Percentiles rank a stretch among this genome's conserved stretches.
These are phyloP conservation scores for Solanum appendiculatum DNA, from an alignment of 257 asterid species.

Conservation along the genomic window DNA sequence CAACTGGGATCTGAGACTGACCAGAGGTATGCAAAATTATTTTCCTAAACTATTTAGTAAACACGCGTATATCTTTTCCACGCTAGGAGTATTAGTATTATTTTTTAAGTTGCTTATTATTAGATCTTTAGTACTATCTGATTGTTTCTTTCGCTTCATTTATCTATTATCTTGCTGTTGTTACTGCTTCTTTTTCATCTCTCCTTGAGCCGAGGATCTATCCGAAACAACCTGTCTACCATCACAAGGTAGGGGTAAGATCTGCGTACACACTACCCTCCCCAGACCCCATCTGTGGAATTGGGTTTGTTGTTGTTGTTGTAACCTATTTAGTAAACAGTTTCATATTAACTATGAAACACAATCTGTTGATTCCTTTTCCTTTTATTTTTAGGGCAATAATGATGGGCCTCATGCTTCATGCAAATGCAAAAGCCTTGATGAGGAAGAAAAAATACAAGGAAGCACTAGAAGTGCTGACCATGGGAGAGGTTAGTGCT, in stretches of 20 bases:
- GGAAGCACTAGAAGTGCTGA: slow-evolving; percentile 92
- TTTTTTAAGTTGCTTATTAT: not conserved
- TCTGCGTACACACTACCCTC: not conserved
- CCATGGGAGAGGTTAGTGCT: slow-evolving; percentile 73
- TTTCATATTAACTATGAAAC: not conserved
- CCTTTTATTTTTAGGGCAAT: slow-evolving; percentile 48
- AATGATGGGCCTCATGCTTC: slow-evolving; percentile 99
- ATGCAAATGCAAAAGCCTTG: slow-evolving; percentile 71
- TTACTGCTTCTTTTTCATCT: not conserved
- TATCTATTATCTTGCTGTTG: not conserved
- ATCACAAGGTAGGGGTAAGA: no score
- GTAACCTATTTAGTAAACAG: not conserved
- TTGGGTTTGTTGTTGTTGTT: not conserved
- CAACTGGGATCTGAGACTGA: slow-evolving; percentile 89
- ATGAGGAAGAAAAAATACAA: slow-evolving; percentile 45
- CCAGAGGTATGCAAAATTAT: slow-evolving; percentile 39
- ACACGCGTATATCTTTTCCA: not conserved
- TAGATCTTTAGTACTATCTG: not conserved
- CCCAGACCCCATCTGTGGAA: not conserved
- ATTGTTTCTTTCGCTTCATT: not conserved
- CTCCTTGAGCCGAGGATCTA: not conserved
- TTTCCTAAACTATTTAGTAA: not conserved
- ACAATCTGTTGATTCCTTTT: not conserved
- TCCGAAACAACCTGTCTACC: not conserved
- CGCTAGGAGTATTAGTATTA: not conserved